Evolutionary conservation across 2,329 filamentous ascomycete species (phyloP), one percentile per base, ranked within the genome.

Genomic region (Chaetomium olivaceum): DNA sequence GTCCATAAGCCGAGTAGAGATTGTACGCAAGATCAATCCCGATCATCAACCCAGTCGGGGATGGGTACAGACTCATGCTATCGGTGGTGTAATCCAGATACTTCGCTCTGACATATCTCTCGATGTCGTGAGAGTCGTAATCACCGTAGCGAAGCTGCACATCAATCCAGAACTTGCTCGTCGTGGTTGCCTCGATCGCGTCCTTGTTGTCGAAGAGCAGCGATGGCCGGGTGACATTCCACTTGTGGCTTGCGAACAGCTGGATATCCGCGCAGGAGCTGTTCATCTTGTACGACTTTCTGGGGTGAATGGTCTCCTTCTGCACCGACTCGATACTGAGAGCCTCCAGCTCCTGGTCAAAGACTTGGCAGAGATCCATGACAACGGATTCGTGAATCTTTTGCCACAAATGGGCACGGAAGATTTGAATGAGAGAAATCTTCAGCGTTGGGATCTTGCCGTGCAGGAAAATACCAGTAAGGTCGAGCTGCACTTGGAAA

Each of bases 261-360:
- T 98, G 84, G 69, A 99, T 97, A 77, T 99, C 95, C 4, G 96
- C 95, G 74, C 95, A 98, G 65, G 94, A 98, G 74, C 93, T 97
- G 83, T 99, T 99, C 95, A 99, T 99, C 87, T 99, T 99, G 87
- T 99, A 99, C 4, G 93, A 97, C 80, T 99, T 99, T 87, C 95
- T 87, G 61, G 95, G 95, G 82, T 99, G 95, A 66, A 99, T 99
- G 0, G 95, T 98, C 81, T 99, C 95, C 79, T 99, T 99, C 76
- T 99, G 95, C 4, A 98, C 95, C 2, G 93, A 96, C 79, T 99
- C 95, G 65, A 99, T 97, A 43, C 93, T 93, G 4, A 99, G 83
- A 36, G 95, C 93, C 77, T 99, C 95, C 52, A 99, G 82, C 76
- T 99, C 95, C 75, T 98, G 94, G 71, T 99, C 95, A 72, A 99